Evolutionary conservation across 805 yeast genomes (phyloP).

Genomic region (Blastobotrys chiropterorum): DNA sequence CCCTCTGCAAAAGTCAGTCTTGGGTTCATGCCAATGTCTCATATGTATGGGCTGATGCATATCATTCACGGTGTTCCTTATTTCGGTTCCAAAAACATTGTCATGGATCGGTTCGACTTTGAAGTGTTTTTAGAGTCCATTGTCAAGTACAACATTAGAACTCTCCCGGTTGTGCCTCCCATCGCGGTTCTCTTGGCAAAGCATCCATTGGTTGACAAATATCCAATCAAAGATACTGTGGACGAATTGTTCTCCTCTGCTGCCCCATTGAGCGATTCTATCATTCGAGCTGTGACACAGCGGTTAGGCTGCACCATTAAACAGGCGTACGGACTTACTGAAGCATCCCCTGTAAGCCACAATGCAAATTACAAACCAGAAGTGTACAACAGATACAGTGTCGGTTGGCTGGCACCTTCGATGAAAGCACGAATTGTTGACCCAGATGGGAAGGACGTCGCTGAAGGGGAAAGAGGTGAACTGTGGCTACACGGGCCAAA

Average conservation of each 20-base stretch:
- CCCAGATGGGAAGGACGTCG: slow-evolving; percentile 40
- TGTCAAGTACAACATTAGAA: slow-evolving; percentile 30
- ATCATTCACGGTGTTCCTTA: slow-evolving; percentile 47
- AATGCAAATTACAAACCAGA: slow-evolving; percentile 29
- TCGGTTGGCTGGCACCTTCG: slow-evolving; percentile 39
- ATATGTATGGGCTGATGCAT: slow-evolving; percentile 60
- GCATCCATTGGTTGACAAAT: slow-evolving; percentile 38
- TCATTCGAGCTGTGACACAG: slow-evolving; percentile 11
- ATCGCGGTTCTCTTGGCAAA: slow-evolving; percentile 41
- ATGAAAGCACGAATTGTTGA: slow-evolving; percentile 45
- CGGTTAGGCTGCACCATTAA: slow-evolving; percentile 18
- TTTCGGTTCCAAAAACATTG: slow-evolving; percentile 29
- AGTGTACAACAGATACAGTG: slow-evolving; percentile 40
- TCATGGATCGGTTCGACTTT: slow-evolving; percentile 31
- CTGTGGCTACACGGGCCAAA: slow-evolving; percentile 52
- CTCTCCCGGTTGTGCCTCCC: slow-evolving; percentile 38
- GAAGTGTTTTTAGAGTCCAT: slow-evolving; percentile 26
- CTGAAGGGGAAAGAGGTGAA: slow-evolving; percentile 47
- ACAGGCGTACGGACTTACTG: slow-evolving; percentile 36
- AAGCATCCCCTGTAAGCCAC: slow-evolving; percentile 52
- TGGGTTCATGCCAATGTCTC: slow-evolving; percentile 20
- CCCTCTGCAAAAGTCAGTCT: slow-evolving; percentile 1
- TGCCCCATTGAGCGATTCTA: slow-evolving; percentile 35
- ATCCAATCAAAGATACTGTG: slow-evolving; percentile 36
- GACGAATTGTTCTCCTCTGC: slow-evolving; percentile 40